Evolutionary conservation across 345 rosid species (phyloP).

Genomic region (Gossypium australe): DNA sequence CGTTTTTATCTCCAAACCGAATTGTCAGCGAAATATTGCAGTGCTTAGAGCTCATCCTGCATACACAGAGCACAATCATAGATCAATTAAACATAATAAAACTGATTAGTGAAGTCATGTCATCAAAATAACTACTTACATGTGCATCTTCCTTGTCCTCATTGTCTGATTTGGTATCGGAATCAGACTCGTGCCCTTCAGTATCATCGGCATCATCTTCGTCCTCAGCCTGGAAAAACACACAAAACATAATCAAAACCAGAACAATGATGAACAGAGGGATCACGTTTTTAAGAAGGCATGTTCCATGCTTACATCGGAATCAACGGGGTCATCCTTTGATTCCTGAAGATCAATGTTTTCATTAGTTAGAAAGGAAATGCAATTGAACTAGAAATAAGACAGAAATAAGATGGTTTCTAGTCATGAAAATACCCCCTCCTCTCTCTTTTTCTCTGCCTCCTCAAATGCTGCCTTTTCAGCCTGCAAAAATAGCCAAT

Average conservation of each 20-base stretch:
- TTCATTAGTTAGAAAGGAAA: constrained; percentile 4
- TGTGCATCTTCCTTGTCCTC: constrained; percentile 33
- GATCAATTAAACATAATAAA: neutral
- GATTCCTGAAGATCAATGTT: constrained; percentile 45
- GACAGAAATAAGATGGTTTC: neutral
- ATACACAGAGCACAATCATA: neutral
- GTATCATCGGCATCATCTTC: constrained; percentile 32
- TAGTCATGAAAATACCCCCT: constrained; percentile 49
- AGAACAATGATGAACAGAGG: neutral
- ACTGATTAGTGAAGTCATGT: neutral
- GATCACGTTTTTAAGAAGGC: neutral
- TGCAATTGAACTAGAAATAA: neutral
- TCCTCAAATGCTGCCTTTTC: constrained; percentile 95
- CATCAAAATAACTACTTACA: constrained; percentile 22
- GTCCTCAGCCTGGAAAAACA: constrained; percentile 53
- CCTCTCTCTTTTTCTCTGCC: constrained; percentile 72
- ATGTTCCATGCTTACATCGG: constrained; percentile 58
- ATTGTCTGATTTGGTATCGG: constrained; percentile 38
- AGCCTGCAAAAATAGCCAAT: constrained; percentile 44
- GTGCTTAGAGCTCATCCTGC: constrained; percentile 80
- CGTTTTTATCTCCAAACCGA: neutral
- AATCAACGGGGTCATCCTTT: constrained; percentile 48
- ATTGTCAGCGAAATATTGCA: neutral
- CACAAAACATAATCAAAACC: neutral
- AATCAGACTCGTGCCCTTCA: constrained; percentile 35